phyloP scores from a whole-genome alignment of 2,329 filamentous ascomycete species.

The Neurospora sp. region DNA sequence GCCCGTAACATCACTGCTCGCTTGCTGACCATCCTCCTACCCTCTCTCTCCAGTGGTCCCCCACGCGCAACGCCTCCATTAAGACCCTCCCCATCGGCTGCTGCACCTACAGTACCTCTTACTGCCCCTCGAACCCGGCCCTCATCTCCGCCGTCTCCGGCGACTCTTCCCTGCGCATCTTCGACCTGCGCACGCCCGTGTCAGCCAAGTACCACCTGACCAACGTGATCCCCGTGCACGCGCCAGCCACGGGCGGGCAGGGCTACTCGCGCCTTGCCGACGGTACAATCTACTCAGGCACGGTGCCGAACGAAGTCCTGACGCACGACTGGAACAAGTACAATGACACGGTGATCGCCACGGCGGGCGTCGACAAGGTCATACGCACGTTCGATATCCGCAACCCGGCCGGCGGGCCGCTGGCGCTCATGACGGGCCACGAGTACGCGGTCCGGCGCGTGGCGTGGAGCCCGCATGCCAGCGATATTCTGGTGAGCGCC shows the following conservation, averaged over 20 bases:
- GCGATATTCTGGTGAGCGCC: slow-evolving; percentile 75
- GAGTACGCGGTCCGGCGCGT: slow-evolving; percentile 82
- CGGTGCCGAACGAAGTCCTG: slow-evolving; percentile 69
- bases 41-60: slow-evolving; percentile 60
- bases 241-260: slow-evolving; percentile 33
- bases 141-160: slow-evolving; percentile 81
- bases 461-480: slow-evolving; percentile 89
- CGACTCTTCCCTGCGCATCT: slow-evolving; percentile 82
- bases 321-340: slow-evolving; percentile 99
- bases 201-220: slow-evolving; percentile 83
- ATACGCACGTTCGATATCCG: slow-evolving; percentile 89
- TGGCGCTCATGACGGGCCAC: slow-evolving; percentile 71
- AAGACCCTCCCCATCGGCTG: slow-evolving; percentile 82
- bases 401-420: slow-evolving; percentile 60
- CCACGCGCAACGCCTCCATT: slow-evolving; percentile 62
- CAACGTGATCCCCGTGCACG: slow-evolving; percentile 74
- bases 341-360: slow-evolving; percentile 71
- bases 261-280: slow-evolving; percentile 21
- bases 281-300: slow-evolving; percentile 24
- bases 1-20: not conserved
- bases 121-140: slow-evolving; percentile 78
- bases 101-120: slow-evolving; percentile 90
- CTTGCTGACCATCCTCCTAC: not conserved
- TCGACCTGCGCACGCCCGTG: slow-evolving; percentile 80
- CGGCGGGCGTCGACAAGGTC: slow-evolving; percentile 77